These are phyloP conservation scores for Capsella rubella DNA, from an alignment of 441 rosid genomes.

Conservation along the genomic window DNA sequence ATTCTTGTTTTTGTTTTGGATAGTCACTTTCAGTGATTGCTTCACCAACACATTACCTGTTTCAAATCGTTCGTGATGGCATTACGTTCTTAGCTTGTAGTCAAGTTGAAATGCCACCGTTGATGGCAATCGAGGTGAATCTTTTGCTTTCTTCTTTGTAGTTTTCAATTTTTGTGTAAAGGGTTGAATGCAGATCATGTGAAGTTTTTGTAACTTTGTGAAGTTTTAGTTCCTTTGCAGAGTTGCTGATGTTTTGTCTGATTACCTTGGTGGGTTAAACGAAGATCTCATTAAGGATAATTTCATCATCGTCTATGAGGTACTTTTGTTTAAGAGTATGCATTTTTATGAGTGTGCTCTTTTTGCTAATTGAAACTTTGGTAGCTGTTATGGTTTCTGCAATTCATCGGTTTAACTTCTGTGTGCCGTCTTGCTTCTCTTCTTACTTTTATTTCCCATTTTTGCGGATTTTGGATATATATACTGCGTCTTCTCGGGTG, in stretches of 20 bases:
- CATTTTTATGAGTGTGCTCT: background rate
- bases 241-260: conserved; percentile 83
- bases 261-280: conserved; percentile 93
- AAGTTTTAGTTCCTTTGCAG: conserved; percentile 84
- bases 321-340: too few species aligned
- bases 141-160: background rate
- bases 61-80: conserved; percentile 88
- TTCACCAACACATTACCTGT: conserved; percentile 94
- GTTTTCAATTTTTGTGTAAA: background rate
- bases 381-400: background rate
- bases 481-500: too few species aligned
- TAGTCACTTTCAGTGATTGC: conserved; percentile 88
- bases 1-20: background rate
- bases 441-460: conserved; percentile 1
- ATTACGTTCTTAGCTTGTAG: conserved; percentile 92
- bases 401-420: background rate
- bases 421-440: conserved; percentile 2
- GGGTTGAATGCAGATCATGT: conserved; percentile 10
- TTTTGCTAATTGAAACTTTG: background rate
- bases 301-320: conserved; percentile 96
- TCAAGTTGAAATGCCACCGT: conserved; percentile 97
- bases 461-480: conserved; percentile 1
- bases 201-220: conserved; percentile 34
- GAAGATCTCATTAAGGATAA: conserved; percentile 96
- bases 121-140: conserved; percentile 94